phyloP scores from a whole-genome alignment of 805 yeast species.

The Hemisphaericaspora nanyangensis region DNA sequence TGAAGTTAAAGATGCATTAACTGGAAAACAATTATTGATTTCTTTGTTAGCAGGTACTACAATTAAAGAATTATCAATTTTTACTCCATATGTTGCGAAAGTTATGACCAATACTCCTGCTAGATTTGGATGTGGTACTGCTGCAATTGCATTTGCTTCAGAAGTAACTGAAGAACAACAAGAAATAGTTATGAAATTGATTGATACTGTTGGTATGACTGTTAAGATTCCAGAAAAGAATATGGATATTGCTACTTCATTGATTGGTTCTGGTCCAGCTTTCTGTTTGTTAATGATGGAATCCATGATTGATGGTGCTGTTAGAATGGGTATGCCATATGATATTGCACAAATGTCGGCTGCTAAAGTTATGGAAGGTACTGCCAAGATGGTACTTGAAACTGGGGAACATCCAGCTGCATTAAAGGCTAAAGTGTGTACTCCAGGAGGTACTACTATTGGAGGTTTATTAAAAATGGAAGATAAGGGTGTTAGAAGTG shows the following conservation, averaged over 20 bases:
- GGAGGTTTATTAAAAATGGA: slow-evolving; percentile 93
- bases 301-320: slow-evolving; percentile 90
- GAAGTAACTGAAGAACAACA: slow-evolving; percentile 41
- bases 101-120: slow-evolving; percentile 99
- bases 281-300: slow-evolving; percentile 87
- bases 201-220: slow-evolving; percentile 65
- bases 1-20: slow-evolving; percentile 43
- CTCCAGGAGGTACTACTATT: slow-evolving; percentile 98
- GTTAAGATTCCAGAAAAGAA: slow-evolving; percentile 77
- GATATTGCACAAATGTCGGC: slow-evolving; percentile 82
- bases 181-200: slow-evolving; percentile 48
- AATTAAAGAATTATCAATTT: slow-evolving; percentile 55
- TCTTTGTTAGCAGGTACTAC: slow-evolving; percentile 94
- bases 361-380: slow-evolving; percentile 90
- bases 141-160: slow-evolving; percentile 75
- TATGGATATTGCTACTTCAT: slow-evolving; percentile 94
- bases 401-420: slow-evolving; percentile 87
- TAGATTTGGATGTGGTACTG: slow-evolving; percentile 88
- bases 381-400: slow-evolving; percentile 82
- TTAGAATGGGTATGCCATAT: slow-evolving; percentile 88
- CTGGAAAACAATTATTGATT: slow-evolving; percentile 57
- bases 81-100: slow-evolving; percentile 64
- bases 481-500: slow-evolving; percentile 83
- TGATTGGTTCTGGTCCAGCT: slow-evolving; percentile 97
- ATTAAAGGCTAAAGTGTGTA: slow-evolving; percentile 82